Evolutionary conservation across 163 green algal species (phyloP).

Genomic region (Chlorella variabilis): DNA sequence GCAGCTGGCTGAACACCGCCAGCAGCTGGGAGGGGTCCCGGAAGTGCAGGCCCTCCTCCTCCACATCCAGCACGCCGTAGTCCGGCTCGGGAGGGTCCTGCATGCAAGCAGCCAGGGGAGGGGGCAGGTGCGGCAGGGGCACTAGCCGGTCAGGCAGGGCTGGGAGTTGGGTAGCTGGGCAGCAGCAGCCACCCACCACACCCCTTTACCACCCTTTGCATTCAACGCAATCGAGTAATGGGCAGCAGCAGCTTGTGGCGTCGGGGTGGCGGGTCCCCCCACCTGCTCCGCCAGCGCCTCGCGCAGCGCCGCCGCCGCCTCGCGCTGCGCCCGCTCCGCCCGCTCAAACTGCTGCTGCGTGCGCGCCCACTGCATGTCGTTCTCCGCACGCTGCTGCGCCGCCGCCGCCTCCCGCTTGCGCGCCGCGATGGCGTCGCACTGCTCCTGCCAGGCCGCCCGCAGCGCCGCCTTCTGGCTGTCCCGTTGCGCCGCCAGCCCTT

Average conservation of each 20-base stretch:
- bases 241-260: too few relatives aligned
- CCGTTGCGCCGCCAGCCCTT: background rate
- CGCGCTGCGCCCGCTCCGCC: conserved; percentile 10
- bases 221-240: too few relatives aligned
- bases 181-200: too few relatives aligned
- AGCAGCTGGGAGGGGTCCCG: conserved; percentile 32
- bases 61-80: background rate
- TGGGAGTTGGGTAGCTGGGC: too few relatives aligned
- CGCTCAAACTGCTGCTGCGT: conserved; percentile 44
- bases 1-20: conserved; percentile 32
- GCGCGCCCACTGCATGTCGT: conserved; percentile 36
- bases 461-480: background rate
- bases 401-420: background rate
- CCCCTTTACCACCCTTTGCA: too few relatives aligned
- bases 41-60: conserved; percentile 27
- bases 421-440: background rate
- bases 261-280: too few relatives aligned
- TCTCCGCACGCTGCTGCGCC: conserved; percentile 21
- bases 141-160: too few relatives aligned
- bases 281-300: conserved; percentile 22
- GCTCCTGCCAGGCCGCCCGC: conserved; percentile 4
- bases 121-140: too few relatives aligned
- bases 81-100: conserved; percentile 28
- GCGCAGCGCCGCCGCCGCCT: background rate
- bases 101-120: too few relatives aligned